Conservation (phyloP, 345 rosid species). For the Mangifera indica region DNA sequence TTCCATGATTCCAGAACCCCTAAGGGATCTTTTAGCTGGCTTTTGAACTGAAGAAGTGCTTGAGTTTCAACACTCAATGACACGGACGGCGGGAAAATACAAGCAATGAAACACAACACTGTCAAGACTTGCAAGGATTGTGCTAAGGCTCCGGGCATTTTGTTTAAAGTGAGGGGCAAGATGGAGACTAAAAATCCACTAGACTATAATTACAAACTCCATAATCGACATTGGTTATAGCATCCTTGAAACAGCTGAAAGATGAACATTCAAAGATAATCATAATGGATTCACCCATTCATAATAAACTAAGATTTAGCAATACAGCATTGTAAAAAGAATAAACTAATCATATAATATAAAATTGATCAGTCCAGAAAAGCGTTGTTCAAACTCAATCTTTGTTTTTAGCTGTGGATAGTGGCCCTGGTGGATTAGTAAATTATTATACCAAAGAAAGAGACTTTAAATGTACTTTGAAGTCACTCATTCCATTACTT, state of each 20-base stretch:
- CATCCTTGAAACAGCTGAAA: slow-evolving; percentile 23
- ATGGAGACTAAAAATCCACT: background rate
- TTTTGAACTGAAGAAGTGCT: slow-evolving; percentile 70
- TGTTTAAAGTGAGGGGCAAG: background rate
- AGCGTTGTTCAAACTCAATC: slow-evolving; percentile 31
- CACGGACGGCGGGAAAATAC: slow-evolving; percentile 38
- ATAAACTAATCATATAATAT: background rate
- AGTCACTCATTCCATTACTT: slow-evolving; percentile 36
- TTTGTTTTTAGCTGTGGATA: slow-evolving; percentile 35
- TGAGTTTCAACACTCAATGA: slow-evolving; percentile 42
- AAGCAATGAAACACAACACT: slow-evolving; percentile 18
- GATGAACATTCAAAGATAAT: slow-evolving; percentile 16
- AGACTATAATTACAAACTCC: background rate
- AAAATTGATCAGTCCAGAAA: background rate
- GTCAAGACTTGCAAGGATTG: slow-evolving; percentile 19
- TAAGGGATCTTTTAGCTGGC: slow-evolving; percentile 55
- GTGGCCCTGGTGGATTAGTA: background rate
- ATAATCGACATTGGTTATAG: background rate
- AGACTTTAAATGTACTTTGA: slow-evolving; percentile 27
- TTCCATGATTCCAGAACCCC: slow-evolving; percentile 64
- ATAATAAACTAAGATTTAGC: slow-evolving; percentile 1
- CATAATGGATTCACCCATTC: slow-evolving; percentile 5
- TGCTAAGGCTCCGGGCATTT: slow-evolving; percentile 27
- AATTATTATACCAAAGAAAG: slow-evolving; percentile 4
- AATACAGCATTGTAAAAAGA: background rate